Percentiles rank a stretch among this genome's conserved stretches.
These are phyloP conservation scores for Ogataea glucozyma DNA, from an alignment of 805 yeast genomes.

Conservation along the genomic window DNA sequence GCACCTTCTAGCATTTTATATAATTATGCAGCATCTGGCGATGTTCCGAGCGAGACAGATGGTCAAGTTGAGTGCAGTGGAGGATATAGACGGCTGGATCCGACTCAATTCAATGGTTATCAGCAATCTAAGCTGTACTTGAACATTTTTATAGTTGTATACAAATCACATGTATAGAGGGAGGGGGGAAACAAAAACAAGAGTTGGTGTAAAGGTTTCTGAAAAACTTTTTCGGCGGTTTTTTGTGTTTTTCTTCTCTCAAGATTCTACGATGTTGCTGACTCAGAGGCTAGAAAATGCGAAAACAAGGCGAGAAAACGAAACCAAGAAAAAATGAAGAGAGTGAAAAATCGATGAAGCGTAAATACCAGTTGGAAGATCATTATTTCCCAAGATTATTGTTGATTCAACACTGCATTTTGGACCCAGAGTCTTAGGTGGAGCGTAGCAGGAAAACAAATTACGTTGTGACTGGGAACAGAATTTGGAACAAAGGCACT, in stretches of 20 bases:
- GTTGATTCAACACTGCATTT: constrained; percentile 1
- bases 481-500: neutral
- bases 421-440: neutral
- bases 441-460: neutral
- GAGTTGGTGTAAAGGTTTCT: too few relatives aligned
- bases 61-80: neutral
- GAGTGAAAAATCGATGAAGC: constrained; percentile 6
- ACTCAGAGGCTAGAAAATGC: neutral
- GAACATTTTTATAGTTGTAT: too few relatives aligned
- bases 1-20: constrained; percentile 8
- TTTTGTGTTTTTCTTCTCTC: neutral
- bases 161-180: too few relatives aligned
- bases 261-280: too few relatives aligned
- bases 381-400: neutral
- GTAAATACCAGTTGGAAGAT: neutral
- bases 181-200: neutral
- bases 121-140: neutral
- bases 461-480: neutral
- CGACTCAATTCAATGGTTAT: constrained; percentile 3
- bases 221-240: constrained; percentile 2
- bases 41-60: neutral
- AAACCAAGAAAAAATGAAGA: neutral
- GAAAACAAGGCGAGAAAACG: neutral
- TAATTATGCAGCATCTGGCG: neutral
- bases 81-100: constrained; percentile 7